Evolutionary conservation across 108 stramenopile species (phyloP).

Genomic region (Stephanodiscus triporus): DNA sequence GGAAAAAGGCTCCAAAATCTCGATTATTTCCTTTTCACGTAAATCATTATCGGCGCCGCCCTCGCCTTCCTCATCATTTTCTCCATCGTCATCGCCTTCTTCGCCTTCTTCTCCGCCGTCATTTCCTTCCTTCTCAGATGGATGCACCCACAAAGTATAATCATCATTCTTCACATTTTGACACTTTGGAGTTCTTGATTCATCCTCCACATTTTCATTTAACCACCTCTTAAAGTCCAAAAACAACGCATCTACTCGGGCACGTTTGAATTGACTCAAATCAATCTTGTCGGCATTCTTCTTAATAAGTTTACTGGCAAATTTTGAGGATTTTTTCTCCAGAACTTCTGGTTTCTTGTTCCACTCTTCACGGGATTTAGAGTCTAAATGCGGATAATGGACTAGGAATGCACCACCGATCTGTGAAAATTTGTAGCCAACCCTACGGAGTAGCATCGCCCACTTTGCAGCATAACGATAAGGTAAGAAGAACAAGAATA

Average conservation of each 20-base stretch:
- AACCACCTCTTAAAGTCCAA: constrained; percentile 79
- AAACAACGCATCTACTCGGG: constrained; percentile 74
- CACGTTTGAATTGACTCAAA: constrained; percentile 61
- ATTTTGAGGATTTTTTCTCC: background rate
- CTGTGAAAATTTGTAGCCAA: constrained; percentile 68
- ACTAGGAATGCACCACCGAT: constrained; percentile 71
- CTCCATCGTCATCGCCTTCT: constrained; percentile 2
- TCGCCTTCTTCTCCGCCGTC: background rate
- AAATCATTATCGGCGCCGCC: background rate
- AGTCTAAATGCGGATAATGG: constrained; percentile 86
- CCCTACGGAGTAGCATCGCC: constrained; percentile 76
- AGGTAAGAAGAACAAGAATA: background rate
- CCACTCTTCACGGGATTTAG: constrained; percentile 64
- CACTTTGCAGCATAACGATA: constrained; percentile 27
- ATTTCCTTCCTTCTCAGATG: background rate
- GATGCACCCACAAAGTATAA: constrained; percentile 61
- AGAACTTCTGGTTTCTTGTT: constrained; percentile 62
- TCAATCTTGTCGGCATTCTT: constrained; percentile 28
- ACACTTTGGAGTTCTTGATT: constrained; percentile 55
- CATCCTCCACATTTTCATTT: constrained; percentile 47
- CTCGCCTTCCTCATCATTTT: background rate
- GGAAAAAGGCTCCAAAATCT: background rate
- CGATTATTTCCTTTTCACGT: background rate
- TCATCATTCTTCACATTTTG: constrained; percentile 74
- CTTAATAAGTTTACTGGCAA: constrained; percentile 7